Evolutionary conservation across 106 monocot genomes (phyloP).

Genomic region (Dendrobium chrysotoxum): DNA sequence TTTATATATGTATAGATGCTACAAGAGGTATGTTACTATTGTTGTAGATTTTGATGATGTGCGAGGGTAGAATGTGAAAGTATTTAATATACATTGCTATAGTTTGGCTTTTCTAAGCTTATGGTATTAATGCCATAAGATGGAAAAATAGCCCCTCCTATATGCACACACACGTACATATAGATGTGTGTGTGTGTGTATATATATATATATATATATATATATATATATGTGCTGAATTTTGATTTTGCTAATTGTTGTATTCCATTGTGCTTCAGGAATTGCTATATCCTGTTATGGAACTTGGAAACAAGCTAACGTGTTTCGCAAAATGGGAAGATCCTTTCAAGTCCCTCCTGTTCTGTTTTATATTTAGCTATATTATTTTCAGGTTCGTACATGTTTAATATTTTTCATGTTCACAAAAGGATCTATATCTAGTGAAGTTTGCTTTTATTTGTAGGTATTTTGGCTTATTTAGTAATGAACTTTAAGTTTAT

Average conservation of each 20-base stretch:
- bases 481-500: neutral
- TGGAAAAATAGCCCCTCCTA: too few species aligned
- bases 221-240: neutral
- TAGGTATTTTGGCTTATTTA: neutral
- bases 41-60: too few species aligned
- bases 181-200: too few species aligned
- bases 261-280: conserved; percentile 39
- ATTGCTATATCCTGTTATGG: conserved; percentile 57
- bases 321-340: conserved; percentile 69
- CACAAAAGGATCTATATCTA: neutral
- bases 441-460: neutral
- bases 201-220: too few species aligned
- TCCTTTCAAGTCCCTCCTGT: conserved; percentile 63
- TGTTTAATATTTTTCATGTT: neutral
- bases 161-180: too few species aligned
- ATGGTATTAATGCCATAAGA: too few species aligned
- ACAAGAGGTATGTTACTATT: too few species aligned
- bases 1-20: too few species aligned
- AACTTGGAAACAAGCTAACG: conserved; percentile 54
- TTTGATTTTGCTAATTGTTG: neutral
- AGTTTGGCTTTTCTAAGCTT: too few species aligned
- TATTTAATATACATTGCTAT: too few species aligned
- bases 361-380: conserved; percentile 50
- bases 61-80: too few species aligned
- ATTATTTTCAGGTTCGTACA: conserved; percentile 64